These are phyloP conservation scores for Rhodotorula glutinis DNA, from an alignment of 1,284 basidiomycete genomes.

Conservation along the genomic window DNA sequence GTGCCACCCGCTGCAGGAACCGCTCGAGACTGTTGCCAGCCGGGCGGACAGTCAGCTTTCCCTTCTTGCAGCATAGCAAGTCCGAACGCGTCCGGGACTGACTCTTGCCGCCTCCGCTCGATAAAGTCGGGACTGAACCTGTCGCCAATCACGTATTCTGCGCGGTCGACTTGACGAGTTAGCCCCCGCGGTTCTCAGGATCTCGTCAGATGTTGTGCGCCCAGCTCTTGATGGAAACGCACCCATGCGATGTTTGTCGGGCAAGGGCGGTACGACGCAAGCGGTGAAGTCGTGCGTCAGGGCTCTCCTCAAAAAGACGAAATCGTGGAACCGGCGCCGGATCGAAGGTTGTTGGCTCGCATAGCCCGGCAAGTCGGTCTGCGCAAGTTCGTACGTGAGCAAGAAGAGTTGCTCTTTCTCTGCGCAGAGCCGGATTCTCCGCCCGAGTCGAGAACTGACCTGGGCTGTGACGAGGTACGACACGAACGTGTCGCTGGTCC, in stretches of 20 bases:
- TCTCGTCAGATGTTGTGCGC: too few species aligned
- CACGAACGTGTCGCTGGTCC: slow-evolving; percentile 94
- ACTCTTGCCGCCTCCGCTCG: slow-evolving; percentile 86
- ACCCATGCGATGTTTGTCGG: slow-evolving; percentile 95
- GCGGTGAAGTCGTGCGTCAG: slow-evolving; percentile 90
- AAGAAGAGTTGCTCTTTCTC: too few species aligned
- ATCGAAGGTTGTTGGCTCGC: slow-evolving; percentile 66
- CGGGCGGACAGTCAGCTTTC: too few species aligned
- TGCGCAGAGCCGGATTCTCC: too few species aligned
- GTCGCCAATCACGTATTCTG: slow-evolving; percentile 96
- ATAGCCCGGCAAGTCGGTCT: slow-evolving; percentile 81
- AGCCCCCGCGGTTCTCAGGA: too few species aligned
- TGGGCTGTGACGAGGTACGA: slow-evolving; percentile 88
- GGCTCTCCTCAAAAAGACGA: slow-evolving; percentile 87
- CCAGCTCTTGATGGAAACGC: slow-evolving; percentile 45
- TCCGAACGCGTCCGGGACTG: too few species aligned
- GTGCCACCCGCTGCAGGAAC: slow-evolving; percentile 82
- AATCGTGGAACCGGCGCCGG: slow-evolving; percentile 92
- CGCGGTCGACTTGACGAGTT: too few species aligned
- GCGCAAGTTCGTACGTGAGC: slow-evolving; percentile 13
- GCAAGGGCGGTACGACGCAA: slow-evolving; percentile 90
- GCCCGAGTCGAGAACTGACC: slow-evolving; percentile 61
- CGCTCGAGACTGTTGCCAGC: slow-evolving; percentile 68
- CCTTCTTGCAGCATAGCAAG: too few species aligned
- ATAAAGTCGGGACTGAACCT: slow-evolving; percentile 96